phyloP scores from a whole-genome alignment of 2,329 filamentous ascomycete species.

The Diaporthe citrichinensis region DNA sequence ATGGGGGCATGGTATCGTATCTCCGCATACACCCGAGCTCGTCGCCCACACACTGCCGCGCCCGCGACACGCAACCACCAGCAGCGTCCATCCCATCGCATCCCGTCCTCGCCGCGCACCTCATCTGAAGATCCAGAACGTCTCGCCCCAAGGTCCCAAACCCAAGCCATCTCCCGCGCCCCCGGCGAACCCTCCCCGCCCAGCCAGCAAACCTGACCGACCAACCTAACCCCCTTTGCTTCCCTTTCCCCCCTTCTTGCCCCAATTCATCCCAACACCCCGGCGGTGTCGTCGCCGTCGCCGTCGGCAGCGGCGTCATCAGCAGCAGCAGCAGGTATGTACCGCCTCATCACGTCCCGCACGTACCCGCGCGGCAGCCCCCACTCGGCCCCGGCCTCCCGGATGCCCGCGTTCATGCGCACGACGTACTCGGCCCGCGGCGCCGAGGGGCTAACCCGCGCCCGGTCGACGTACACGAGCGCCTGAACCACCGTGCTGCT shows the following conservation, averaged over 20 bases:
- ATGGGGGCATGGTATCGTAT: background rate
- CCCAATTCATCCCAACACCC: background rate
- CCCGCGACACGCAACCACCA: background rate
- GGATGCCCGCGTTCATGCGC: constrained; percentile 74
- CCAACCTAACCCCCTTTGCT: background rate
- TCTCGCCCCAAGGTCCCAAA: constrained; percentile 15
- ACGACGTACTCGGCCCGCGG: constrained; percentile 71
- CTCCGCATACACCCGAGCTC: background rate
- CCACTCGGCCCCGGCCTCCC: constrained; percentile 65
- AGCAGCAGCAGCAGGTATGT: constrained; percentile 40
- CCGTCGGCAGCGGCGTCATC: background rate
- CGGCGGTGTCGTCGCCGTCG: background rate
- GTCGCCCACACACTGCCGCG: too few species aligned
- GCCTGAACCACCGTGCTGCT: constrained; percentile 47
- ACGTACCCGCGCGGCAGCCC: constrained; percentile 70
- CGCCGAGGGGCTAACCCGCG: constrained; percentile 50
- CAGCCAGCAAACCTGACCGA: background rate
- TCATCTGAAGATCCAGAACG: constrained; percentile 30
- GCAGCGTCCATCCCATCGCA: background rate
- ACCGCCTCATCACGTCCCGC: constrained; percentile 64
- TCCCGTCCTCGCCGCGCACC: constrained; percentile 9
- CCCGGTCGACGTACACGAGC: constrained; percentile 72
- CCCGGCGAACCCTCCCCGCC: background rate
- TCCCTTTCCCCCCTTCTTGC: too few species aligned
- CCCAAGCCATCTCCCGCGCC: background rate